Percentiles rank a stretch among this genome's conserved stretches.
Evolutionary conservation across 179 eudicot species (phyloP).

Genomic region (Heliamphora pulchella): DNA sequence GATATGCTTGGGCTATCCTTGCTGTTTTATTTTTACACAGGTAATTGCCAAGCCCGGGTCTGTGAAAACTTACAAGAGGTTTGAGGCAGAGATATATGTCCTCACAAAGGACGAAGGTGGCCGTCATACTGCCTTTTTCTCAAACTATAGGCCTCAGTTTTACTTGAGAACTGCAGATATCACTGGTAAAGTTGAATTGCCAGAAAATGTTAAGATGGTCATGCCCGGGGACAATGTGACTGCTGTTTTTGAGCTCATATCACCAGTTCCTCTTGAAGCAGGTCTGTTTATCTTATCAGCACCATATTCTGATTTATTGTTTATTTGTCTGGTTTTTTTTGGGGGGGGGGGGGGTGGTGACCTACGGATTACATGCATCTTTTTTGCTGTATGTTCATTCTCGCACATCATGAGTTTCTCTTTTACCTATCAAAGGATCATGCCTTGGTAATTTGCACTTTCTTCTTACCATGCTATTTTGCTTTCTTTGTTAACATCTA

Average conservation of each 20-base stretch:
- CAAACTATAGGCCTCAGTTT: constrained; percentile 84
- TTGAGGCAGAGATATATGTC: constrained; percentile 89
- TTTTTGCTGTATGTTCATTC: too few relatives aligned
- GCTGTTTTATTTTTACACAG: constrained; percentile 26
- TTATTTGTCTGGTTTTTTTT: background rate
- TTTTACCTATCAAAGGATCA: too few relatives aligned
- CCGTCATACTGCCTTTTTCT: constrained; percentile 76
- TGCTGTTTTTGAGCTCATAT: constrained; percentile 77
- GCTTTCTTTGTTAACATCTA: background rate
- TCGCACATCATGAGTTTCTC: too few relatives aligned
- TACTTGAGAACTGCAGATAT: constrained; percentile 91
- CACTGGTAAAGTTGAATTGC: constrained; percentile 84
- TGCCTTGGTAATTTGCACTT: too few relatives aligned
- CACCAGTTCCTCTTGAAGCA: constrained; percentile 76
- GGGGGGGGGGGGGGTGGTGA: too few relatives aligned
- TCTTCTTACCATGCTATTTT: background rate
- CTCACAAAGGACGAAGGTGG: constrained; percentile 99
- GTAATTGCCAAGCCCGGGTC: constrained; percentile 87
- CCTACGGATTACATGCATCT: too few relatives aligned
- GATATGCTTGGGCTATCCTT: background rate
- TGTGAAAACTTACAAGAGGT: constrained; percentile 63
- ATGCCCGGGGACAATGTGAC: constrained; percentile 98
- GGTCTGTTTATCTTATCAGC: constrained; percentile 40
- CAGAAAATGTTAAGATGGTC: constrained; percentile 88
- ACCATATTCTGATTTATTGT: background rate